Evolutionary conservation across 2,329 filamentous ascomycete species (phyloP), one percentile per base, ranked within the genome.

Genomic region (Plectosphaerella cucumerina): DNA sequence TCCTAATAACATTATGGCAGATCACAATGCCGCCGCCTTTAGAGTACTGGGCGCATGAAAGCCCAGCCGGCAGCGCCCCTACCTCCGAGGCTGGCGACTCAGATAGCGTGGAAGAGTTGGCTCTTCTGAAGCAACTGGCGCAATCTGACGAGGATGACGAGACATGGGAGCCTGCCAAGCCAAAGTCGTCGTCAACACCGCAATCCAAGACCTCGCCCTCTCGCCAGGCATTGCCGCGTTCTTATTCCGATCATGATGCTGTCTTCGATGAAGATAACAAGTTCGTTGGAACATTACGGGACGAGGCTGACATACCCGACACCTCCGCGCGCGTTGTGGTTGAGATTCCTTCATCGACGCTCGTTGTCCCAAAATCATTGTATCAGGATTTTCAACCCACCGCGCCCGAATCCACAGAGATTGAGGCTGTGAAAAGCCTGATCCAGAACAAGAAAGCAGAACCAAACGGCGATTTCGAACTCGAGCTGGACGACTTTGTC

Each of bases 401-500:
- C 2, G 55, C 58, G 2, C 51, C 59, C 1, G 49, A 45, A 15
- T 52, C 46, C 12, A 51, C 47, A n/a, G 72, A 76, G 54, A 23
- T 37, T 5, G 37, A 56, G 2, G 72, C 68, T 0, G 44, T 76
- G 9, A 46, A 62, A 11, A 47, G 51, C 5, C 58, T 72, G 15
- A 54, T 70, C 14, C 47, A 60, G 6, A 20, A 49, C n/a, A 49
- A 54, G 43, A 51, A 57, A 15, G 35, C 48, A 6, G 52, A 57
- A 6, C 49, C 55, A 5, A 50, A 61, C 18, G 59, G 64, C 0
- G 64, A 63, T 3, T 74, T 68, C 18, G 79, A 83, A 46, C 71
- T 85, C 12, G 67, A 77, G 4, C 65, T 88, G 0, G 68, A 82
- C 10, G 63, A 81, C 2, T 88, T 88, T 59, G 71, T 72, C 3